Percentiles rank a stretch among this genome's conserved stretches.
phyloP scores from a whole-genome alignment of 306 rosid genomes.

The Bauhinia variegata region DNA sequence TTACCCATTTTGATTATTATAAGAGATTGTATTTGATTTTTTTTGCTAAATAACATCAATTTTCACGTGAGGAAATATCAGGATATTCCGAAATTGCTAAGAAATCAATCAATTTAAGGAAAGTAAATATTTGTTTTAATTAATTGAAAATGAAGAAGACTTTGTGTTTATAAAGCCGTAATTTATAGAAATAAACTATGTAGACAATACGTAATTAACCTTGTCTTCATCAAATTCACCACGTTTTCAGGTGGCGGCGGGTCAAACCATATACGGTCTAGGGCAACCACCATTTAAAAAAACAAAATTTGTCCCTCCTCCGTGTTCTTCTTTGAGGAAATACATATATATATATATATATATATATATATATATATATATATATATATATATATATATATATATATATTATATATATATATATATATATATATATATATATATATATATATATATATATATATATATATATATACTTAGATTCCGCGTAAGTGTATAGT shows the following conservation, averaged over 20 bases:
- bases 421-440: too few species aligned
- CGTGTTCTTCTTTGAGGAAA: too few species aligned
- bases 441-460: too few species aligned
- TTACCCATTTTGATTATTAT: not conserved
- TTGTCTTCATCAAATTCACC: not conserved
- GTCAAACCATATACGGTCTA: not conserved
- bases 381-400: too few species aligned
- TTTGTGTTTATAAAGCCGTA: not conserved
- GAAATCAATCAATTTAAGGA: not conserved
- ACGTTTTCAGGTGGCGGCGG: slow-evolving; percentile 3
- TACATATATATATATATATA: too few species aligned
- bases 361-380: too few species aligned
- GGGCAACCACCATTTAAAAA: not conserved
- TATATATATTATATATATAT: too few species aligned
- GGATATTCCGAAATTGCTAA: not conserved
- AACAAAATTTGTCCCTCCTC: too few species aligned
- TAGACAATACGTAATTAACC: not conserved
- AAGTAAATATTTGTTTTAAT: slow-evolving; percentile 2
- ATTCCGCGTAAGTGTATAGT: too few species aligned
- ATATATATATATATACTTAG: too few species aligned
- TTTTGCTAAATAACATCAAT: not conserved
- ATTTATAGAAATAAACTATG: not conserved
- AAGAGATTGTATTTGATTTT: not conserved
- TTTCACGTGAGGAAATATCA: not conserved
- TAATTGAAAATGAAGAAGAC: too few species aligned